phyloP scores from a whole-genome alignment of 495 filamentous ascomycete species.

The Elaphomyces granulatus region DNA sequence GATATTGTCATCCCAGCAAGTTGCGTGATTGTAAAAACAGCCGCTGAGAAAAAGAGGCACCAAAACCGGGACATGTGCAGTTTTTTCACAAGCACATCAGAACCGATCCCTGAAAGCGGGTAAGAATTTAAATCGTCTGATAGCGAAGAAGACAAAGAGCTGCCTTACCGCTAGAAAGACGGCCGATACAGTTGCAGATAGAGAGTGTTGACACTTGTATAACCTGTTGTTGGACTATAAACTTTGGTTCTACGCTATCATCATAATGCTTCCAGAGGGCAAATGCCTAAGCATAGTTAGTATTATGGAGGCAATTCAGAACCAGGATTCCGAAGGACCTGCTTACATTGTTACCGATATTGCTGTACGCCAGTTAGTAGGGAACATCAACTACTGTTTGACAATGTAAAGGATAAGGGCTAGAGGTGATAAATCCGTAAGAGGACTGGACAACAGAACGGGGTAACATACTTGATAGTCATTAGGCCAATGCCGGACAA shows the following conservation, averaged over 20 bases:
- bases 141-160: neutral
- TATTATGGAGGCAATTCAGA: too few relatives aligned
- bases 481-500: conserved; percentile 88
- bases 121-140: conserved; percentile 1
- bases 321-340: neutral
- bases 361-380: conserved; percentile 43
- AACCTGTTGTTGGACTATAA: conserved; percentile 71
- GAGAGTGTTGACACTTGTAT: conserved; percentile 91
- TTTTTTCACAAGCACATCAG: conserved; percentile 72
- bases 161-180: conserved; percentile 54
- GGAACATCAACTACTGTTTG: too few relatives aligned
- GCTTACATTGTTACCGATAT: conserved; percentile 81
- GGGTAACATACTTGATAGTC: conserved; percentile 85
- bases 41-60: conserved; percentile 66
- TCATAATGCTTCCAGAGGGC: conserved; percentile 76
- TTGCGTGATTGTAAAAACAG: conserved; percentile 70
- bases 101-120: conserved; percentile 55
- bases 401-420: too few relatives aligned
- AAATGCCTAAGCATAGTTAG: conserved; percentile 35
- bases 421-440: too few relatives aligned
- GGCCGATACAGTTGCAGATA: conserved; percentile 66
- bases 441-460: too few relatives aligned
- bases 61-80: conserved; percentile 71
- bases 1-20: conserved; percentile 61
- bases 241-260: conserved; percentile 50